Percentiles rank a stretch among this genome's conserved stretches.
Conservation (phyloP, 2,329 filamentous ascomycete species). For the Trichoderma harzianum region DNA sequence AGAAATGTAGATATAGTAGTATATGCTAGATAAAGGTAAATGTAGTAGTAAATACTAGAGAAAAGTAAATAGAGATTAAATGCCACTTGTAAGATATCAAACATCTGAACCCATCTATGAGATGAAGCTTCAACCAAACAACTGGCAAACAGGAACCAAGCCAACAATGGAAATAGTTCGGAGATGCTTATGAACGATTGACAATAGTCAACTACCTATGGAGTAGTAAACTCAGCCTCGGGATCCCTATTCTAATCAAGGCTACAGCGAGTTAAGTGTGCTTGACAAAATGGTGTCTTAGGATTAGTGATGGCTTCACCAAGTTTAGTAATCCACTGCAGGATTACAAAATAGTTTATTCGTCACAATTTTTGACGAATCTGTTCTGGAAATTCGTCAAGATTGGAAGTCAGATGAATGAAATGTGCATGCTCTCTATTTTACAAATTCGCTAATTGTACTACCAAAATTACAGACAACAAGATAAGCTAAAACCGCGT, state of each 20-base stretch:
- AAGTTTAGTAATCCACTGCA: neutral
- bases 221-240: neutral
- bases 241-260: neutral
- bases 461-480: neutral
- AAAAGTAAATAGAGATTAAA: too few species aligned
- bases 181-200: neutral
- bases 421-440: neutral
- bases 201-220: neutral
- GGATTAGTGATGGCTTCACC: neutral
- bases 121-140: neutral
- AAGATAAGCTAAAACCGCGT: neutral
- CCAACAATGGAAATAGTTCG: neutral
- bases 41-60: too few species aligned
- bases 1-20: too few species aligned
- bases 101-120: neutral
- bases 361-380: neutral
- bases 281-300: neutral
- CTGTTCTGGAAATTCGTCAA: neutral
- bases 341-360: neutral
- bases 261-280: neutral
- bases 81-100: neutral
- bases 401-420: neutral
- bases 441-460: neutral
- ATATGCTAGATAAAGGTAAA: too few species aligned
- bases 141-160: neutral